Evolutionary conservation across 139 green algal genomes (phyloP).

Genomic region (Ettlia oleoabundans): DNA sequence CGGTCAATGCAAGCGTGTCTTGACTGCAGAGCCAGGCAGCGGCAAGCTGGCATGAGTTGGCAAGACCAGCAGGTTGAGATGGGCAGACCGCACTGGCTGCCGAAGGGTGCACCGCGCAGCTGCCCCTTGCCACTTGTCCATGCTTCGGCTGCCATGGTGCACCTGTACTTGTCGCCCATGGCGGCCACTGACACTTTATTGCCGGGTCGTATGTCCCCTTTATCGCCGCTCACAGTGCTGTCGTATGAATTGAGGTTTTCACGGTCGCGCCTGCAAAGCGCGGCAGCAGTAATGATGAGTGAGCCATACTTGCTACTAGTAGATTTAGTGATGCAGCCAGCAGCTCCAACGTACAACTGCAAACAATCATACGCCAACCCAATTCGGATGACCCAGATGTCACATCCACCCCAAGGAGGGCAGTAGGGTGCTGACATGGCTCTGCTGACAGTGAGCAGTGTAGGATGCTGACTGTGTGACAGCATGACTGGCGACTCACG

Average conservation of each 20-base stretch:
- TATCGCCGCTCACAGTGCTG: background rate
- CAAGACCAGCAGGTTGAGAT: background rate
- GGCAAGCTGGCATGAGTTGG: background rate
- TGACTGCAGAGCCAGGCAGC: background rate
- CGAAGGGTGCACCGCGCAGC: too few species aligned
- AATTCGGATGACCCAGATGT: too few species aligned
- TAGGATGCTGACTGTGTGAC: too few species aligned
- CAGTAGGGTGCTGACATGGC: background rate
- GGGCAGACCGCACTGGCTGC: too few species aligned
- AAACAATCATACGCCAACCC: too few species aligned
- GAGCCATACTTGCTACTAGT: too few species aligned
- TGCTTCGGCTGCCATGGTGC: too few species aligned
- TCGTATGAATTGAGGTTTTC: background rate
- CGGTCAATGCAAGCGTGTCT: slow-evolving; percentile 23
- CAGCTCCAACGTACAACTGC: too few species aligned
- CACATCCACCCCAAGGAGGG: background rate
- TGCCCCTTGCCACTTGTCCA: too few species aligned
- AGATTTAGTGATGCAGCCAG: too few species aligned
- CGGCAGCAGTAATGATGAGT: too few species aligned
- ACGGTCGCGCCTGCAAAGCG: background rate
- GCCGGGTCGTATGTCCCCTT: background rate
- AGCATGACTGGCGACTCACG: background rate
- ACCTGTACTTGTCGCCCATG: background rate
- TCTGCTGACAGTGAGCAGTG: too few species aligned
- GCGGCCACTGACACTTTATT: background rate